phyloP scores from a whole-genome alignment of 129 eudicot species.

The Glebionis coronaria region DNA sequence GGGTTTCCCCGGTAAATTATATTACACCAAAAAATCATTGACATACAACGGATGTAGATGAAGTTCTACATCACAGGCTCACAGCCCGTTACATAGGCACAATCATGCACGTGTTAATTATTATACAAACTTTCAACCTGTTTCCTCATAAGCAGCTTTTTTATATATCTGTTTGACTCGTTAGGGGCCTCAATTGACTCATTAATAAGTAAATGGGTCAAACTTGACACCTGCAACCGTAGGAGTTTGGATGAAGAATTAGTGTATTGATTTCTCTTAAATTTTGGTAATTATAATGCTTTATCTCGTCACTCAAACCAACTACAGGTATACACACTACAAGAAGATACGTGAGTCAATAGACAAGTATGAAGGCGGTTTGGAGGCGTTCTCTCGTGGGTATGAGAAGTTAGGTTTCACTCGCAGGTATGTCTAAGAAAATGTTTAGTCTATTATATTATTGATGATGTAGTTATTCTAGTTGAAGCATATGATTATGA shows the following conservation, averaged over 20 bases:
- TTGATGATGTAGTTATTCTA: neutral
- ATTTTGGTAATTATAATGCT: constrained; percentile 7
- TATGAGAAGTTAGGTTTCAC: constrained; percentile 88
- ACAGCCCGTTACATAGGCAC: too few species aligned
- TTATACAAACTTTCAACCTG: neutral
- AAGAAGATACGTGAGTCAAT: constrained; percentile 79
- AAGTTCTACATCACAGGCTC: too few species aligned
- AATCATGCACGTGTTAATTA: too few species aligned
- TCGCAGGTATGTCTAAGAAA: constrained; percentile 57
- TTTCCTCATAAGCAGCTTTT: neutral
- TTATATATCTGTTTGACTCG: neutral
- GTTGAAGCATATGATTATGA: neutral
- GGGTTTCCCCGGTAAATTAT: too few species aligned
- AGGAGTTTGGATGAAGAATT: constrained; percentile 8
- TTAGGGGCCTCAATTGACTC: neutral
- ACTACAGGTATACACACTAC: constrained; percentile 69
- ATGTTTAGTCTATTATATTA: neutral
- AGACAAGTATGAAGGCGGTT: constrained; percentile 88
- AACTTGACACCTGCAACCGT: neutral
- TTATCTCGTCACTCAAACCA: constrained; percentile 16
- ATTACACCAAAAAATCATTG: too few species aligned
- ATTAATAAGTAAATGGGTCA: neutral
- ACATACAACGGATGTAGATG: too few species aligned
- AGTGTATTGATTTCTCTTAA: neutral
- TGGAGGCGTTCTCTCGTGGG: constrained; percentile 93